Base-by-base conservation (phyloP, 164 flowering plant species). In the Protea cynaroides region DNA sequence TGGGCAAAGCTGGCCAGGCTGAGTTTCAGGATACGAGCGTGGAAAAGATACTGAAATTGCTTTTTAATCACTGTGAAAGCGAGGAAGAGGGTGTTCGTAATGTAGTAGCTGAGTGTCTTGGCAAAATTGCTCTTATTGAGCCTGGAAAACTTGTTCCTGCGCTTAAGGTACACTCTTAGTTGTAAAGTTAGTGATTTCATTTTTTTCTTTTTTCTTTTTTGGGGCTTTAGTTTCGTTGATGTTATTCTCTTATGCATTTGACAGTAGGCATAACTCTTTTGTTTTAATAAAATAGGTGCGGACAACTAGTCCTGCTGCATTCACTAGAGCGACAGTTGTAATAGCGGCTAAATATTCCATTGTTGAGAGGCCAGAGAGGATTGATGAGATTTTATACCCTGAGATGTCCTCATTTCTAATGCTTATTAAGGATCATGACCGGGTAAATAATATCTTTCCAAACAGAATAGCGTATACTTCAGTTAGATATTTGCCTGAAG, bases 11-110 rank as follows among this genome's bases (percentile, higher is more conserved):
- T 69, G 71, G 75, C 49, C 73, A 69, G 66, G 70, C 69, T 36
- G 99, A 88, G 69, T 92, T 95, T 75, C 92, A 90, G 72, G 90
- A 84, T 67, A 79, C 95, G 10, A 88, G 92, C 81, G 96, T 95
- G 67, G 97, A 90, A 72, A 95, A 84, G 75, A 95, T 95, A 68
- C 85, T 92, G 51, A 85, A 77, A 23, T 80, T 95, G 70, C 83
- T 95, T 1, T 95, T 95, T 72, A 95, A 90, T 65, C 99, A 95
- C 75, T 92, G 96, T 75, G 97, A 92, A 82, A 95, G 99, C 77
- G 99, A 95, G 58, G 99, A 95, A 79, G 99, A 95, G 77, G 99
- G 99, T 25, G 98, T 95, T n/a, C 90, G 99, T 40, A 95, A 95
- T 83, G 99, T 95, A n/a, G 99, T 92, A 14, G 99, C 98, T 22